Conservation (phyloP, 352 stramenopile genomes). For the Phytophthora aleatoria region DNA sequence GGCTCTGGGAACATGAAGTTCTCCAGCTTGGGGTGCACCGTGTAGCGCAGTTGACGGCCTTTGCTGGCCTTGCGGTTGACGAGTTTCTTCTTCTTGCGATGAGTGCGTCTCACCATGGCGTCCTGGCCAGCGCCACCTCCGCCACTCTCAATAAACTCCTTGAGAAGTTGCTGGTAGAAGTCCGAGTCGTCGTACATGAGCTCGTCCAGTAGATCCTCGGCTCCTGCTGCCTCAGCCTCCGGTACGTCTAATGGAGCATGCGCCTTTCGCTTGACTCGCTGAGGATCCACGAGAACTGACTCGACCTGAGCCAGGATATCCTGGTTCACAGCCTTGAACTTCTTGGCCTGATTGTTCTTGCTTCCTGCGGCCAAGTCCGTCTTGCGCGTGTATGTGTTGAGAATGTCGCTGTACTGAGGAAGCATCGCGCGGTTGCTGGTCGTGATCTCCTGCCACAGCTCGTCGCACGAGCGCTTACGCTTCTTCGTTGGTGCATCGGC, state of each 20-base stretch:
- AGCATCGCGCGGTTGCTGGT: constrained; percentile 50
- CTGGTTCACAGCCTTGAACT: constrained; percentile 91
- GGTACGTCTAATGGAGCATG: constrained; percentile 59
- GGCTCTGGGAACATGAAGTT: constrained; percentile 92
- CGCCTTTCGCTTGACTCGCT: constrained; percentile 86
- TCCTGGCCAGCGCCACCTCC: constrained; percentile 54
- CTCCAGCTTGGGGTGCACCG: constrained; percentile 86
- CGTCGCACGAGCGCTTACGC: constrained; percentile 62
- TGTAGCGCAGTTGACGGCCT: constrained; percentile 82
- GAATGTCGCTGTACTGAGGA: constrained; percentile 82
- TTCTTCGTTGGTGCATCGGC: constrained; percentile 48
- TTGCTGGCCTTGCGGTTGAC: constrained; percentile 92
- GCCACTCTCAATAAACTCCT: constrained; percentile 88
- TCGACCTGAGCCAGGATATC: constrained; percentile 86
- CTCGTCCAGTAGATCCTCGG: constrained; percentile 70
- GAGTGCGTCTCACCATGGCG: constrained; percentile 53
- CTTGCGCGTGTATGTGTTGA: constrained; percentile 82
- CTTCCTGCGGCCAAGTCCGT: constrained; percentile 62
- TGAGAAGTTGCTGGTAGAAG: constrained; percentile 90
- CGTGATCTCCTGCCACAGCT: constrained; percentile 59
- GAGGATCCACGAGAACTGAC: constrained; percentile 77
- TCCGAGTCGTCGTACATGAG: constrained; percentile 89
- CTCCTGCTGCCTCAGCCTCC: constrained; percentile 34
- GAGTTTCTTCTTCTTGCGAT: constrained; percentile 86
- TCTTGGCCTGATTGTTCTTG: constrained; percentile 71